phyloP scores from a whole-genome alignment of 2,329 filamentous ascomycete species.

The Talaromyces sp. region DNA sequence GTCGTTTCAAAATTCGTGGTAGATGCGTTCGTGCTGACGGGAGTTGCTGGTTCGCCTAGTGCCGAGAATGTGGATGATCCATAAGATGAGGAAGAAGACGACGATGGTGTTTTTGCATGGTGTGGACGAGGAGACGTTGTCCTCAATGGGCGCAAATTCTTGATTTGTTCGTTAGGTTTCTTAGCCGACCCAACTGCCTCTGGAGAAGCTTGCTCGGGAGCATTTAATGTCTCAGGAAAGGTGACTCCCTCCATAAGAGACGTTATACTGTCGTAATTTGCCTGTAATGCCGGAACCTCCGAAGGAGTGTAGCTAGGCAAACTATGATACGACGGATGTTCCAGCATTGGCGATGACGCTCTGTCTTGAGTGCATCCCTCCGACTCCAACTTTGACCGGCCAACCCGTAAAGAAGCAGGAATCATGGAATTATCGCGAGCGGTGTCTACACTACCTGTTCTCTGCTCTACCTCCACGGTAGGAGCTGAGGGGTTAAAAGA shows the following conservation, averaged over 20 bases:
- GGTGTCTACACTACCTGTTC: background rate
- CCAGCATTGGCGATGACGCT: background rate
- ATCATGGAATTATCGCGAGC: constrained; percentile 6
- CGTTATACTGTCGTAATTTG: background rate
- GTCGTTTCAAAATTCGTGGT: constrained; percentile 8
- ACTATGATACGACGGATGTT: background rate
- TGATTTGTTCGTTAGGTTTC: background rate
- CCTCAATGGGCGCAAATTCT: constrained; percentile 2
- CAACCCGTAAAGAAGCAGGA: constrained; percentile 14
- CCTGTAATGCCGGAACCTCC: background rate
- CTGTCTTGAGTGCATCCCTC: constrained; percentile 6
- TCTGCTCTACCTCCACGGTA: background rate
- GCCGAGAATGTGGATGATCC: constrained; percentile 10
- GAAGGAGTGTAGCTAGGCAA: constrained; percentile 1
- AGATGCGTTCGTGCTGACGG: constrained; percentile 13
- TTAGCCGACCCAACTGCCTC: background rate
- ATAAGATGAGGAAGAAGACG: background rate
- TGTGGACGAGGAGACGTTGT: constrained; percentile 10
- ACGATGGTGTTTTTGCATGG: constrained; percentile 9
- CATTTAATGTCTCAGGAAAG: background rate
- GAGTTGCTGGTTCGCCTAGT: background rate
- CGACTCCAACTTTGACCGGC: constrained; percentile 9
- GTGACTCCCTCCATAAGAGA: background rate
- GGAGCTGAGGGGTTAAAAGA: background rate
- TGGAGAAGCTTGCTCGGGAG: background rate